Percentiles rank a stretch among this genome's conserved stretches.
These are phyloP conservation scores for Didymella sp. DNA, from an alignment of 2,329 filamentous ascomycete species.

Conservation along the genomic window DNA sequence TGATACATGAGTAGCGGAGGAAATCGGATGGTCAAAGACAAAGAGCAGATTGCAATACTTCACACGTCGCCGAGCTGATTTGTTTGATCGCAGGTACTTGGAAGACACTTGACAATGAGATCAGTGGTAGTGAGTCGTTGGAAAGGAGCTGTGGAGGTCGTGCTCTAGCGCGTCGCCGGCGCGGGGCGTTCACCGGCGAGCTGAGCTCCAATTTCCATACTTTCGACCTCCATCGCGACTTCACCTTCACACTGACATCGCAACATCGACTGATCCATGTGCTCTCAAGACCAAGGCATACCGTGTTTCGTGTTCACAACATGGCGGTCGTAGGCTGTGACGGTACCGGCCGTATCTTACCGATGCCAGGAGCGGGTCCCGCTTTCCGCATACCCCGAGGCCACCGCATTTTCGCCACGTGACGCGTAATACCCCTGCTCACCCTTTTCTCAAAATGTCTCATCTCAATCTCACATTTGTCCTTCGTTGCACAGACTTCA, in stretches of 20 bases:
- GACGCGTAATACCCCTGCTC: neutral
- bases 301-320: neutral
- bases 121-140: too few relatives aligned
- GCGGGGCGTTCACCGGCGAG: neutral
- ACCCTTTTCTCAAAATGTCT: constrained; percentile 1
- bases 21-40: too few relatives aligned
- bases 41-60: too few relatives aligned
- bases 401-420: neutral
- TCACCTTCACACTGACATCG: neutral
- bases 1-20: too few relatives aligned
- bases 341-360: constrained; percentile 1
- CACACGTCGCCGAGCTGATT: too few relatives aligned
- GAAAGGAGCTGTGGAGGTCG: too few relatives aligned
- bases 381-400: constrained; percentile 4
- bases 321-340: neutral
- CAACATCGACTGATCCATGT: neutral
- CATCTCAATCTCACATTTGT: neutral
- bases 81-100: too few relatives aligned
- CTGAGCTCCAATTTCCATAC: neutral
- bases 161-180: neutral
- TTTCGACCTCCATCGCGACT: neutral
- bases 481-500: neutral
- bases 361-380: neutral
- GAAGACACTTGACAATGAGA: too few relatives aligned
- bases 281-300: neutral